Evolutionary conservation across 2,329 filamentous ascomycete genomes (phyloP), one percentile per base, ranked within the genome.

Genomic region (Fusarium annulatum): DNA sequence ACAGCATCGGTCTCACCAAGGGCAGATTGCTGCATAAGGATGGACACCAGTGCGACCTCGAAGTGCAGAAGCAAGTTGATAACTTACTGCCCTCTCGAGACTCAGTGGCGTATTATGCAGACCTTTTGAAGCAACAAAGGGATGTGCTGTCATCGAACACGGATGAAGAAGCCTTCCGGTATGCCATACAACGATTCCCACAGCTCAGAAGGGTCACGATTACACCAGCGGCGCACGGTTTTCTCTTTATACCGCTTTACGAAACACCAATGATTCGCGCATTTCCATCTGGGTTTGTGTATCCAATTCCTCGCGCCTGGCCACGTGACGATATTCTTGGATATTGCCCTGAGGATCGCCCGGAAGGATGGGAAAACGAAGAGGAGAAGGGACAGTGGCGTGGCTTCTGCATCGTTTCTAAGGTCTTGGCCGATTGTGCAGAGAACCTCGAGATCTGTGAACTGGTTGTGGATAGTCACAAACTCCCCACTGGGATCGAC

Each of bases 181-280:
- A 70, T 2, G 39, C 66, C 2, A 2, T 70, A 0, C 39, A n/a
- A 26, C 53, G 43, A 0, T 70, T 70, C 21, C 39, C 67, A 0
- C 55, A 21, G 2, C 55, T 71, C 2, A 65, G 5, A 2, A 70
- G 21, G 11, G 36, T 53, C 23, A n/a, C 55, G 0, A 3, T 71
- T 9, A 61, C 67, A 23, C 66, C 67, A 0, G 19, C 2, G 5
- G 21, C 49, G 1, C 66, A 71, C 26, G 66, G 66, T 0, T 56
- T 57, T 28, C 34, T 70, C 0, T 70, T 61, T 15, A 34, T 56
- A 9, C 61, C 67, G 3, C 43, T 70, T 0, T 70, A 70, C 2
- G 1, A 65, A 1, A 70, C 55, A 4, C 61, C 67, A 12, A 70
- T 70, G 49, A 61, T 70, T 10, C 43, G 66, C 10, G 45, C n/a